Base-by-base conservation (phyloP, 2,329 filamentous ascomycete genomes). In the Pseudofabraea citricarpa region DNA sequence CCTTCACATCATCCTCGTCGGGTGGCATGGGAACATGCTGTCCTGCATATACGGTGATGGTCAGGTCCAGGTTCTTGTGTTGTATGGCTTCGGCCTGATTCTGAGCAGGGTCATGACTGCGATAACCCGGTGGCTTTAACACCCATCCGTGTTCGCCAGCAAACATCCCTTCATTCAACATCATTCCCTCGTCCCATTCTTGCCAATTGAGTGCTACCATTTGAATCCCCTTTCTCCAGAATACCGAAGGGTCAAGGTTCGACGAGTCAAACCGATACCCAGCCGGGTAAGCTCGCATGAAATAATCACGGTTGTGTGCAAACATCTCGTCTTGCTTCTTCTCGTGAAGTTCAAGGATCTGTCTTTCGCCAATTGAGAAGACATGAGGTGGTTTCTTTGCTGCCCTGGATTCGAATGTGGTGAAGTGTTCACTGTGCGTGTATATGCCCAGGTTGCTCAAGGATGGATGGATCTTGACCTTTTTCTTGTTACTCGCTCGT, bases 191-290 rank as follows among this genome's bases (percentile, higher is more conserved):
- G 57, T 96, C 90, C 64, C 86, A 83, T 48, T 83, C 84, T 64
- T 97, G 90, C 88, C 90, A 97, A 66, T 96, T 96, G 48, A 97
- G 71, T 0, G 90, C 90, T 2, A 94, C 89, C 54, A 96, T 84
- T 64, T 96, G 90, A 3, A 94, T 84, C 12, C 90, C 90, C 51
- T 87, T 83, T 23, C 88, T 77, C 90, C 90, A 96, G 64, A 90
- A 93, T 3, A 84, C 74, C 1, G 81, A 78, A 4, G 91, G 90
- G 54, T 95, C 88, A 10, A 94, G 72, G 59, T 96, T 97, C 1
- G 87, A 93, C 0, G 88, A 95, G 47, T 79, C 75, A 41, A 96
- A 81, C 6, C 90, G 81, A 45, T 90, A 73, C 1, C 87, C 88
- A 26, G 86, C 89, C 0, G 90, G 91, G 56, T 95, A 96, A 0